Conservation (phyloP, 352 stramenopile species). For the Globisporangium irregulare region DNA sequence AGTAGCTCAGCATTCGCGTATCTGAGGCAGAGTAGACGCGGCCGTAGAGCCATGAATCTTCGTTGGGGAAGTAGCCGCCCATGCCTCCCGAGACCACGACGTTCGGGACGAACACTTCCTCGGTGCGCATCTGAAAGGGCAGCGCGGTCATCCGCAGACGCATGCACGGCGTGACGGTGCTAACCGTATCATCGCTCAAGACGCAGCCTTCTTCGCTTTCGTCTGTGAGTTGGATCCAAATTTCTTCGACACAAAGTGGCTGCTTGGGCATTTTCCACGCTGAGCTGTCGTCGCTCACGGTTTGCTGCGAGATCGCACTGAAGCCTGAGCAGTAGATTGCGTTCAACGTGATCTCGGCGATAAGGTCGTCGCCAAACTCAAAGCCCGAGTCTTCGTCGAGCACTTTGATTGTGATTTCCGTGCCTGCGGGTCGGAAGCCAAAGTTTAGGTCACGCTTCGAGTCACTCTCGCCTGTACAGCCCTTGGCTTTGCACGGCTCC, state of each 20-base stretch:
- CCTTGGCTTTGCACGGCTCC: conserved; percentile 41
- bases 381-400: conserved; percentile 83
- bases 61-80: conserved; percentile 62
- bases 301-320: conserved; percentile 40
- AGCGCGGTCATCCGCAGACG: conserved; percentile 64
- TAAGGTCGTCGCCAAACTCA: conserved; percentile 86
- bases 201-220: conserved; percentile 17
- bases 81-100: conserved; percentile 64
- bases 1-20: conserved; percentile 72
- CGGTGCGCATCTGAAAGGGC: conserved; percentile 70
- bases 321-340: conserved; percentile 84
- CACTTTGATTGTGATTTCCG: conserved; percentile 62
- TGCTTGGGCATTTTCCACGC: conserved; percentile 61
- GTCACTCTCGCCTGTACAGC: conserved; percentile 46
- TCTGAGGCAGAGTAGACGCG: conserved; percentile 65
- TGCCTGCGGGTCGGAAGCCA: conserved; percentile 79
- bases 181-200: not conserved
- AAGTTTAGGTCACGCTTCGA: conserved; percentile 76
- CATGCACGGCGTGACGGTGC: conserved; percentile 51
- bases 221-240: conserved; percentile 59
- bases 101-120: conserved; percentile 53
- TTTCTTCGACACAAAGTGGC: conserved; percentile 71
- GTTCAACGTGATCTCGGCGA: conserved; percentile 63
- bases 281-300: conserved; percentile 53
- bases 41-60: conserved; percentile 63